phyloP scores from a whole-genome alignment of 2,329 filamentous ascomycete genomes.

The Paracamarosporium sp. region DNA sequence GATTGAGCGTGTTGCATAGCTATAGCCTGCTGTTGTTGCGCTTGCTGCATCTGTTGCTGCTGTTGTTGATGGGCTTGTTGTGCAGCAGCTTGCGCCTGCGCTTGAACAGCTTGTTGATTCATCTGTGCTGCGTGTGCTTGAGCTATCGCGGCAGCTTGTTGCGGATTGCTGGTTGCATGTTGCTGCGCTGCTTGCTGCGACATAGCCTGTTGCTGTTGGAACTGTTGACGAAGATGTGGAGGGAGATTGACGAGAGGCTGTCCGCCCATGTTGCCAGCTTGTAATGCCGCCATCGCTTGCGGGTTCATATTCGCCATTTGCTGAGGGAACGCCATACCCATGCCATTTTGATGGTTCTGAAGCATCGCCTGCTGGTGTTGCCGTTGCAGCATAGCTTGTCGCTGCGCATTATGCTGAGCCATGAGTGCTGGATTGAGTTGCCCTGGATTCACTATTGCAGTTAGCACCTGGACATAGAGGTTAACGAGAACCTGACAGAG shows the following conservation, averaged over 20 bases:
- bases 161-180: slow-evolving; percentile 40
- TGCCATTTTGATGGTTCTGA: slow-evolving; percentile 60
- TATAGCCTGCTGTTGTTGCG: slow-evolving; percentile 50
- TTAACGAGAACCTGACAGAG: neutral
- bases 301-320: slow-evolving; percentile 25
- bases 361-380: slow-evolving; percentile 61
- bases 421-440: slow-evolving; percentile 47
- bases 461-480: slow-evolving; percentile 5
- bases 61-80: slow-evolving; percentile 53
- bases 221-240: slow-evolving; percentile 52
- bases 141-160: slow-evolving; percentile 49
- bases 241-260: slow-evolving; percentile 35
- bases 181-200: slow-evolving; percentile 41
- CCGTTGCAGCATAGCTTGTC: slow-evolving; percentile 54
- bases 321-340: slow-evolving; percentile 59
- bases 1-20: slow-evolving; percentile 57
- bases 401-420: slow-evolving; percentile 51
- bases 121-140: slow-evolving; percentile 50
- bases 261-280: slow-evolving; percentile 31
- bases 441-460: slow-evolving; percentile 14
- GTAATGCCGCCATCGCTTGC: slow-evolving; percentile 20
- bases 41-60: slow-evolving; percentile 52
- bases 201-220: slow-evolving; percentile 54
- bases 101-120: slow-evolving; percentile 47
- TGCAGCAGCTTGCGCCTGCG: slow-evolving; percentile 36